A percentile compares a stretch with the other conserved stretches of the same genome.
Evolutionary conservation across 1,284 basidiomycete species (phyloP).

Genomic region (Ceratobasidium sp.): DNA sequence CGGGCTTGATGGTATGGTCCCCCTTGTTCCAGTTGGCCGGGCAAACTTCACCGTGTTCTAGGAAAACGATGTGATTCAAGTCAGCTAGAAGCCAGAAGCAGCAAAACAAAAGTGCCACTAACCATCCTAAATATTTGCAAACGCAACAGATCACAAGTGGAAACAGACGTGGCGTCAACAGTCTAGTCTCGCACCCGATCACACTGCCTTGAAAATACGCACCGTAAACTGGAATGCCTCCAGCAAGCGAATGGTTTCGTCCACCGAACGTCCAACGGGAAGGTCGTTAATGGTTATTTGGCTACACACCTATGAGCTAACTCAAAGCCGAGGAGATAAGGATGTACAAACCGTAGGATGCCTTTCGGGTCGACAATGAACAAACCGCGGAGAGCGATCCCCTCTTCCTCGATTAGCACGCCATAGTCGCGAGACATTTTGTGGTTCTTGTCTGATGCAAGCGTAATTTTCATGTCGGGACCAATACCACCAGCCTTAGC

Average conservation of each 20-base stretch:
- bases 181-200: not conserved
- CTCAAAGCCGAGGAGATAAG: conserved; percentile 44
- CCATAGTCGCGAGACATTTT: conserved; percentile 72
- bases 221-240: conserved; percentile 92
- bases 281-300: conserved; percentile 91
- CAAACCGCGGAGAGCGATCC: conserved; percentile 84
- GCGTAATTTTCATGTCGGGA: conserved; percentile 82
- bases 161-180: conserved; percentile 25
- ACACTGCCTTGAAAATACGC: conserved; percentile 51
- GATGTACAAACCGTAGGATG: conserved; percentile 65
- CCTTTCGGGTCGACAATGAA: conserved; percentile 94
- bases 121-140: conserved; percentile 41
- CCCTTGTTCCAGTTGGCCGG: conserved; percentile 87
- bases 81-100: conserved; percentile 1
- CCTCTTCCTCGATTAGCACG: conserved; percentile 85
- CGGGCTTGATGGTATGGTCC: conserved; percentile 78
- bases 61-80: conserved; percentile 1
- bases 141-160: not conserved
- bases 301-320: conserved; percentile 54
- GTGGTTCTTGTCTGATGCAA: conserved; percentile 64
- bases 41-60: conserved; percentile 90
- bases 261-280: conserved; percentile 89
- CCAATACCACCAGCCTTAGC: conserved; percentile 88
- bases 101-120: conserved; percentile 9
- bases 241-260: conserved; percentile 87